Conservation (phyloP, 306 rosid genomes). For the Fagus crenata region DNA sequence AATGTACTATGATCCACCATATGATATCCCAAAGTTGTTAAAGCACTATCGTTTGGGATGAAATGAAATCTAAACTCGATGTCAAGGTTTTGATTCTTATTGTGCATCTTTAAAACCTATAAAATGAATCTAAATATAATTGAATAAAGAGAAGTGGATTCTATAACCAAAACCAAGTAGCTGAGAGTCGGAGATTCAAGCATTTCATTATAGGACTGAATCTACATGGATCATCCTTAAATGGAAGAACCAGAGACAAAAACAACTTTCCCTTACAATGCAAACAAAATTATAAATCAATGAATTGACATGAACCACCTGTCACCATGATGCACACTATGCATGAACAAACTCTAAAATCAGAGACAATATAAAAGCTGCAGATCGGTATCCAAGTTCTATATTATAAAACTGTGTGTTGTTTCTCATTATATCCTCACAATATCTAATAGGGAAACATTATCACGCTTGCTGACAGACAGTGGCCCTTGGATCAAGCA, state of each 20-base stretch:
- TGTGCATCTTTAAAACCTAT: no score
- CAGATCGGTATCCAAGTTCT: conserved; percentile 16
- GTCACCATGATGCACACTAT: no score
- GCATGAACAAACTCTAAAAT: not conserved
- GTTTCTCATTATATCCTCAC: conserved; percentile 18
- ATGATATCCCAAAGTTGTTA: not conserved
- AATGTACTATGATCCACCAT: no score
- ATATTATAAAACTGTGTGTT: conserved; percentile 1
- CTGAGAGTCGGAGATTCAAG: not conserved
- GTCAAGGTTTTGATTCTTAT: no score
- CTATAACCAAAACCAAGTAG: not conserved
- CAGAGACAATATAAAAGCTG: conserved; percentile 21
- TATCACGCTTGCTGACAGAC: conserved; percentile 84
- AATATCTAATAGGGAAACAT: conserved; percentile 39
- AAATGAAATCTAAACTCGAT: not conserved
- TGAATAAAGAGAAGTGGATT: no score
- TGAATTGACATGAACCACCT: no score
- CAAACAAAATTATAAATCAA: no score
- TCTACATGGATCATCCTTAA: no score
- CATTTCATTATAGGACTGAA: not conserved
- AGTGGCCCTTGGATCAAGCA: conserved; percentile 64
- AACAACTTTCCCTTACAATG: not conserved
- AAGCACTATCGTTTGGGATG: not conserved
- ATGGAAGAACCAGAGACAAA: not conserved
- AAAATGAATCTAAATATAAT: no score